These are phyloP conservation scores for Leccinum subrobustum DNA, from an alignment of 1,284 basidiomycete genomes.

Conservation along the genomic window DNA sequence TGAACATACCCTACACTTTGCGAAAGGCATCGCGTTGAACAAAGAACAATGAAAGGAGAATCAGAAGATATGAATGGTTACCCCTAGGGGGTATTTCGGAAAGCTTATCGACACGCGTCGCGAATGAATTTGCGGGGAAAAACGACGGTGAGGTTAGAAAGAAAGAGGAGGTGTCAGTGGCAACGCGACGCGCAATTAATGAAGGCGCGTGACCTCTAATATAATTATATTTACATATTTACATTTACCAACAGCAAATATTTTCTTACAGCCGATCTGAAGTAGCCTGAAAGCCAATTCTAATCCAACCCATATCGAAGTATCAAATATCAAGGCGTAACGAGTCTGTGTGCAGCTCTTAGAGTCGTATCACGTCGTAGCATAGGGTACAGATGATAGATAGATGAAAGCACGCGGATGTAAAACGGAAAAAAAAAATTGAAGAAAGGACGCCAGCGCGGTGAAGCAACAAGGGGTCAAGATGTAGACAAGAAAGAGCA, in stretches of 20 bases:
- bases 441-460: constrained; percentile 20
- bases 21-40: constrained; percentile 25
- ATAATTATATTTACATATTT: neutral
- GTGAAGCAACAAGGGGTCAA: constrained; percentile 6
- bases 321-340: constrained; percentile 2
- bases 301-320: constrained; percentile 14
- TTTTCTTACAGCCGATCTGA: too few species aligned
- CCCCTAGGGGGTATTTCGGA: neutral
- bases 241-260: neutral
- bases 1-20: constrained; percentile 28
- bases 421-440: constrained; percentile 7
- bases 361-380: constrained; percentile 29
- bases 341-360: constrained; percentile 11
- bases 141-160: neutral
- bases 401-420: constrained; percentile 5
- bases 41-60: neutral
- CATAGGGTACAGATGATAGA: constrained; percentile 18
- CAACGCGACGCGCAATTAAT: constrained; percentile 4
- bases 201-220: neutral
- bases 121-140: neutral
- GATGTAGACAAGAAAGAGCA: constrained; percentile 9
- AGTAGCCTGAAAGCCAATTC: neutral
- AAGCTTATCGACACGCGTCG: constrained; percentile 2
- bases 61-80: neutral
- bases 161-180: neutral